Percentiles rank a stretch among this genome's conserved stretches.
Conservation (phyloP, 345 rosid species). For the Pistacia vera region DNA sequence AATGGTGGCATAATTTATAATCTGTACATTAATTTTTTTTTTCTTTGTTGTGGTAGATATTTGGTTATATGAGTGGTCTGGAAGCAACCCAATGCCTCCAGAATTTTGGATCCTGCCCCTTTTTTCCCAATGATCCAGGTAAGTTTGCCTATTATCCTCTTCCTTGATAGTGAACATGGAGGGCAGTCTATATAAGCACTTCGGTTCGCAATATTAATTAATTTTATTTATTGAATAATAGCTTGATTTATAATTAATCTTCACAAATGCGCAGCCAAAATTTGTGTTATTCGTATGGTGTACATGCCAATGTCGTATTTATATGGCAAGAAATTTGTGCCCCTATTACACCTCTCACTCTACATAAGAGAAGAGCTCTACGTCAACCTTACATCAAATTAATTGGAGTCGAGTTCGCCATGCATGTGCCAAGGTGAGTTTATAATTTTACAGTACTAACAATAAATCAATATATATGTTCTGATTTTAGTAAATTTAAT, state of each 20-base stretch:
- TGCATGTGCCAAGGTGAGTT: conserved; percentile 25
- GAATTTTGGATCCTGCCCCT: conserved; percentile 39
- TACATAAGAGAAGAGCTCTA: conserved; percentile 34
- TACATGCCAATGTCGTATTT: conserved; percentile 44
- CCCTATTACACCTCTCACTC: conserved; percentile 32
- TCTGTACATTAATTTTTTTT: not conserved
- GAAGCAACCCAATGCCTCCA: conserved; percentile 41
- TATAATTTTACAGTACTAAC: not conserved
- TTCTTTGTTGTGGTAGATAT: conserved; percentile 15
- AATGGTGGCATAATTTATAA: too few species aligned
- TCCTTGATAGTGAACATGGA: too few species aligned
- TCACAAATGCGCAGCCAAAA: conserved; percentile 27
- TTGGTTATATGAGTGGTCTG: conserved; percentile 36
- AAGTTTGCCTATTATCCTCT: not conserved
- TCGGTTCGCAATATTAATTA: not conserved
- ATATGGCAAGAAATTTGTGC: conserved; percentile 38
- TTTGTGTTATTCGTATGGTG: conserved; percentile 36
- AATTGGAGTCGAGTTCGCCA: conserved; percentile 33
- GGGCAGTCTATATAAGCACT: too few species aligned
- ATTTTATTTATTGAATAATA: not conserved
- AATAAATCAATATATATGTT: too few species aligned
- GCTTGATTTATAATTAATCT: not conserved
- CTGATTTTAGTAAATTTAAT: too few species aligned
- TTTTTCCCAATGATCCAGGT: conserved; percentile 43
- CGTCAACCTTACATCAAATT: conserved; percentile 28